Conservation (phyloP, 805 yeast species). For the Vanderwaltozyma polyspora region DNA sequence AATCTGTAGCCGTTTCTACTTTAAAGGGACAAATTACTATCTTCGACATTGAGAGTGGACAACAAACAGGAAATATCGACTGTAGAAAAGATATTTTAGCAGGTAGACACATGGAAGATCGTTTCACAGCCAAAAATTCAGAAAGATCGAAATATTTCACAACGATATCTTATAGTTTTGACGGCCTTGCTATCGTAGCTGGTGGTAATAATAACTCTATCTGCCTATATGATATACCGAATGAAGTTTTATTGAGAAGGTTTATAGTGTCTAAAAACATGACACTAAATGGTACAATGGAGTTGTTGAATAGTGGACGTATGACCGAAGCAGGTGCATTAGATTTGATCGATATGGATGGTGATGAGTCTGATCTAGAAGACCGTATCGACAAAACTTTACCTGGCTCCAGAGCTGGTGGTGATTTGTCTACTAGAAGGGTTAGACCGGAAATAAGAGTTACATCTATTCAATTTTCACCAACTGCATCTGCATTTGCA, state of each 20-base stretch:
- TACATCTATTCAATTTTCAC: slow-evolving; percentile 69
- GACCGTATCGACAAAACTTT: slow-evolving; percentile 63
- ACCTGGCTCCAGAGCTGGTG: slow-evolving; percentile 78
- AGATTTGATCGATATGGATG: slow-evolving; percentile 71
- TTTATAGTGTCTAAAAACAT: slow-evolving; percentile 82
- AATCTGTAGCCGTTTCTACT: slow-evolving; percentile 77
- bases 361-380: slow-evolving; percentile 77
- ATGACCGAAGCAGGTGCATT: slow-evolving; percentile 84
- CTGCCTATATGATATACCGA: slow-evolving; percentile 81
- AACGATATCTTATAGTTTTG: slow-evolving; percentile 74
- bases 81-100: slow-evolving; percentile 76
- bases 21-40: slow-evolving; percentile 78
- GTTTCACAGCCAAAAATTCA: slow-evolving; percentile 71
- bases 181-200: slow-evolving; percentile 78
- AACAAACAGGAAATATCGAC: slow-evolving; percentile 74
- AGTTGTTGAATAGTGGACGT: slow-evolving; percentile 63
- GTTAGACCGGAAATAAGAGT: slow-evolving; percentile 78
- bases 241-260: slow-evolving; percentile 73
- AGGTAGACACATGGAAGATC: slow-evolving; percentile 74
- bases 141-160: slow-evolving; percentile 77
- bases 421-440: slow-evolving; percentile 67
- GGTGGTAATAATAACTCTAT: slow-evolving; percentile 90
- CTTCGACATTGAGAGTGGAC: slow-evolving; percentile 74
- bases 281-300: slow-evolving; percentile 81
- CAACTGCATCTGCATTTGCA: slow-evolving; percentile 82